Percentiles rank a stretch among this genome's conserved stretches.
phyloP scores from a whole-genome alignment of 768 basidiomycete species.

The Mycena leptocephala region DNA sequence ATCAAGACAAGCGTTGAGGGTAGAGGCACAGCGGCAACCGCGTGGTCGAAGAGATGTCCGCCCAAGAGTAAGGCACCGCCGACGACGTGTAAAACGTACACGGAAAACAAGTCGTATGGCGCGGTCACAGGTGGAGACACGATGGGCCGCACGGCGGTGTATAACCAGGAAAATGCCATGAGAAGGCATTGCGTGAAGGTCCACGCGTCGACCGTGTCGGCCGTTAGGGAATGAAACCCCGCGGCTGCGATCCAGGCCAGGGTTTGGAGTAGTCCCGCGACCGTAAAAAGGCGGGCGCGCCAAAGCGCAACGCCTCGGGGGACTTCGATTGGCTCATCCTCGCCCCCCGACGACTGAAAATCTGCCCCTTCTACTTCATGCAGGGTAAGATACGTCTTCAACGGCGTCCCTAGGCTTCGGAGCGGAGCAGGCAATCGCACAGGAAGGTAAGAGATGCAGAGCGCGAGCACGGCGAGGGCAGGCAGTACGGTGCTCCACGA shows the following conservation, averaged over 20 bases:
- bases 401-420: constrained; percentile 41
- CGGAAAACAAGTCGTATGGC: constrained; percentile 74
- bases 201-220: constrained; percentile 48
- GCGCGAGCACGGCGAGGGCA: constrained; percentile 57
- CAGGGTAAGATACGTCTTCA: constrained; percentile 33
- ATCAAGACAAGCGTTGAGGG: constrained; percentile 50
- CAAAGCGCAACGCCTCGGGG: constrained; percentile 63
- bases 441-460: constrained; percentile 58
- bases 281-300: constrained; percentile 72
- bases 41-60: constrained; percentile 67
- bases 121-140: constrained; percentile 68
- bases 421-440: constrained; percentile 40
- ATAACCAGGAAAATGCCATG: constrained; percentile 75
- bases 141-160: constrained; percentile 73
- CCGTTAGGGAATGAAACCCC: constrained; percentile 63
- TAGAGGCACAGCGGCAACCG: constrained; percentile 59
- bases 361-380: constrained; percentile 17
- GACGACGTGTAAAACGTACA: constrained; percentile 69
- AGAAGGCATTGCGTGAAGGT: constrained; percentile 60
- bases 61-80: constrained; percentile 66
- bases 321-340: neutral
- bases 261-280: constrained; percentile 70
- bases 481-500: constrained; percentile 68
- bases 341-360: constrained; percentile 32
- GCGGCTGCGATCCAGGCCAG: constrained; percentile 72